Evolutionary conservation across 139 green algal genomes (phyloP).

Genomic region (Astrephomene gubernaculifera): DNA sequence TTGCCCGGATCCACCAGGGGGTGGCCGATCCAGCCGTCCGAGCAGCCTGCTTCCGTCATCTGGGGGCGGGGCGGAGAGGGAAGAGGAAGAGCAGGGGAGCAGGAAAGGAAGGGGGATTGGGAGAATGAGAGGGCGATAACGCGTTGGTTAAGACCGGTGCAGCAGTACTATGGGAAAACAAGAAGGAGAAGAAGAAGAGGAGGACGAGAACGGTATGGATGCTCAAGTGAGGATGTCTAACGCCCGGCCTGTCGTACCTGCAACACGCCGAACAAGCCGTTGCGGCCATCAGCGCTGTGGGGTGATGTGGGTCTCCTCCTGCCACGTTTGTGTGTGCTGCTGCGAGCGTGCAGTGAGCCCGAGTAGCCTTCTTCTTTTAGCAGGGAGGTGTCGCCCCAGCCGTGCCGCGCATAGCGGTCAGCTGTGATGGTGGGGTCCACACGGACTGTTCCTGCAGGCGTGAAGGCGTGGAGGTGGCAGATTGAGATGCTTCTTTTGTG

Average conservation of each 20-base stretch:
- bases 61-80: too few species aligned
- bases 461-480: too few species aligned
- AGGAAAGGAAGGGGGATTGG: neutral
- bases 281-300: constrained; percentile 9
- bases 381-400: constrained; percentile 55
- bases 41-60: constrained; percentile 38
- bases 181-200: too few species aligned
- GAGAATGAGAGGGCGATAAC: too few species aligned
- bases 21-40: constrained; percentile 60
- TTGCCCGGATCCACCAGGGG: constrained; percentile 42
- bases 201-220: too few species aligned
- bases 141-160: too few species aligned
- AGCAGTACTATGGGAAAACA: too few species aligned
- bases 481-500: too few species aligned
- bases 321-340: neutral
- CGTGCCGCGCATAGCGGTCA: constrained; percentile 45
- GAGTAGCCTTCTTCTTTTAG: constrained; percentile 51
- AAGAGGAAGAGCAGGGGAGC: neutral
- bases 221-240: too few species aligned
- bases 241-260: too few species aligned
- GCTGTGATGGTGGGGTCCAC: constrained; percentile 8
- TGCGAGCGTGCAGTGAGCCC: constrained; percentile 12
- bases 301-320: neutral
- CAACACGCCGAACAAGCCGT: constrained; percentile 48
- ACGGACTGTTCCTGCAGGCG: constrained; percentile 3